Evolutionary conservation across 23 red algal species (phyloP).

Genomic region (Rhodosorus marinus): DNA sequence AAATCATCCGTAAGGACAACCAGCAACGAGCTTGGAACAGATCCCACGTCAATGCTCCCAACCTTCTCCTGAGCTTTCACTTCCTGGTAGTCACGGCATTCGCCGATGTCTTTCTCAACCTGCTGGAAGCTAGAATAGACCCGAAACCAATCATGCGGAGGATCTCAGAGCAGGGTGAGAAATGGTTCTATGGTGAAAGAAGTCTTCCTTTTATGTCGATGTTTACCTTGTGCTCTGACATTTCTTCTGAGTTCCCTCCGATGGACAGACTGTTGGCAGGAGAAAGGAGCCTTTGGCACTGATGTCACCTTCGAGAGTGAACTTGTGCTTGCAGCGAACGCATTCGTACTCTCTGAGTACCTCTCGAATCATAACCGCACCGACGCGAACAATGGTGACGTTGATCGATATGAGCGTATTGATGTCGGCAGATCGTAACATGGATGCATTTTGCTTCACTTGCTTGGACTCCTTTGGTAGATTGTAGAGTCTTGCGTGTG

Average conservation of each 20-base stretch:
- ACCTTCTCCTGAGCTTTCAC: neutral
- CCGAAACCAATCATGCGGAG: neutral
- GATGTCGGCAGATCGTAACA: too few species aligned
- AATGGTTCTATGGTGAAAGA: neutral
- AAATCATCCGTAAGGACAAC: conserved; percentile 83
- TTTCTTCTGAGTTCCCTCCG: neutral
- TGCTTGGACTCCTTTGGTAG: too few species aligned
- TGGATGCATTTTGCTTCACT: too few species aligned
- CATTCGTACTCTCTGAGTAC: neutral
- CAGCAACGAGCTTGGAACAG: neutral
- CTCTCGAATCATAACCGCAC: neutral
- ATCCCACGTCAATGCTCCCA: neutral
- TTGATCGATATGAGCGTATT: neutral
- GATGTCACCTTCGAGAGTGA: neutral
- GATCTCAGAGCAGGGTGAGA: neutral
- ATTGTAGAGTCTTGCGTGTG: too few species aligned
- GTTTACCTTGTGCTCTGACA: neutral
- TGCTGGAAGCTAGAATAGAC: too few species aligned
- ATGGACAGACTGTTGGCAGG: neutral
- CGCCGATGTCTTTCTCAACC: neutral
- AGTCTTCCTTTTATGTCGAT: neutral
- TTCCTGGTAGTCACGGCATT: neutral
- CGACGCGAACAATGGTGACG: neutral
- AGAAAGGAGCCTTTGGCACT: neutral
- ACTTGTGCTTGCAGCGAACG: neutral